Base-by-base conservation (phyloP, 371 early-diverging fungal genomes). In the Spiromyces aspiralis region DNA sequence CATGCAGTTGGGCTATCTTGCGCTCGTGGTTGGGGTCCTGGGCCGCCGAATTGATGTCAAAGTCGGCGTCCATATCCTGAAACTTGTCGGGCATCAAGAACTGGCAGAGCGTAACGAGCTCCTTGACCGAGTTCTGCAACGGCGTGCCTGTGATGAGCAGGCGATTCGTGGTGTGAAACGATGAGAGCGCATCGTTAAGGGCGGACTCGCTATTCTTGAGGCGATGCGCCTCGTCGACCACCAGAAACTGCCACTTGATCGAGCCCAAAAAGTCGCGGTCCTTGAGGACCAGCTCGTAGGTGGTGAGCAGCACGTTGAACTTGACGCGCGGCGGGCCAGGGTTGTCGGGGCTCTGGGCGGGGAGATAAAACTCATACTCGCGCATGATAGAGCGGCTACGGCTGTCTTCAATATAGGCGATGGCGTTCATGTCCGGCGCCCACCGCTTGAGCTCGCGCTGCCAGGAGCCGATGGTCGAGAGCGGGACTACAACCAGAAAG, bases 381-480 rank as follows among this genome's bases (percentile, higher is more conserved):
- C 94, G 83, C 48, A 95, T 89, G 0, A 83, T 75, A 43, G 83
- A 76, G 41, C 91, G 80, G 41, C 84, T 76, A 35, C 74, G 71
- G n/a, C 74, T 75, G 63, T 87, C 86, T 49, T 95, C 98, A 51
- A 84, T 77, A 57, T 96, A 98, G 43, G 79, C 76, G 25, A 98
- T 71, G 43, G 81, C 71, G 63, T 98, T 95, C 73, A 95, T 75
- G 25, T 86, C 82, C 0, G 95, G 95, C 12, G 93, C 90, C 96
- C 96, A 98, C 35, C 82, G 76, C 20, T 76, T 78, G 67, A 96
- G 87, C 71, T 95, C 96, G 23, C 79, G 75, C 70, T 87, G 83
- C 98, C 98, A 98, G 2, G 87, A 79, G 13, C 84, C 85, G 26
- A 94, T 84, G 0, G 94, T 93, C 22, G 95, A 93, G 22, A 96